Base-by-base conservation (phyloP, 2,329 filamentous ascomycete genomes). In the Xylaria sp. region DNA sequence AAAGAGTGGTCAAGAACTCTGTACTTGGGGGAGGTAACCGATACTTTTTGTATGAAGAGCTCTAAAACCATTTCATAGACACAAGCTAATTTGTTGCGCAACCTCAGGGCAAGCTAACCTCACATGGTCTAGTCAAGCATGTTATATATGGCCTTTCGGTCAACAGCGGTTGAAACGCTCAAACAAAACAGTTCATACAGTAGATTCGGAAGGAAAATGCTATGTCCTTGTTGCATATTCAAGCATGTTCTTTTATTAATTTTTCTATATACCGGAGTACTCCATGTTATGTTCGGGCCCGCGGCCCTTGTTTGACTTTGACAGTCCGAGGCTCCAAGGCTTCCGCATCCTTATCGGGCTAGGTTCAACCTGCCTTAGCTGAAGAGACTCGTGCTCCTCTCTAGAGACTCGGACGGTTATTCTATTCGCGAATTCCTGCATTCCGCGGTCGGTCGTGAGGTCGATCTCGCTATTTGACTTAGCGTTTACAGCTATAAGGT, bases 181-280 rank as follows among this genome's bases (percentile, higher is more conserved):
- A 36, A 10, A 36, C 8, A 36, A 2, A 36, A 18, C 4, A 18
- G 15, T 18, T 41, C 15, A 39, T 15, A 39, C 4, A 39, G 36
- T 13, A 39, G 36, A 3, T 13, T 13, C 2, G 13, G 15, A n/a
- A n/a, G 18, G 18, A 43, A 15, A n/a, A 2, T n/a, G n/a, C 6
- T 7, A 12, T 4, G 3, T 4, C n/a, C n/a, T 43, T 45, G n/a
- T 45, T 23, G 3, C 8, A 7, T 48, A 28, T 48, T 28, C 23
- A 48, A 28, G 13, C 28, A 32, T 20, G 12, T 56, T 25, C 32
- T 56, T 39, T 23, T 25, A 36, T 32, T 12, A 7, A 8, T n/a
- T 56, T 5, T 28, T 25, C 13, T 52, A 36, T 39, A 30, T 71
- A 76, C 66, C 60, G 46, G 52, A 63, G 5, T 62, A 62, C 8